Conservation (phyloP, 768 basidiomycete genomes). For the Tulasnella sp. region DNA sequence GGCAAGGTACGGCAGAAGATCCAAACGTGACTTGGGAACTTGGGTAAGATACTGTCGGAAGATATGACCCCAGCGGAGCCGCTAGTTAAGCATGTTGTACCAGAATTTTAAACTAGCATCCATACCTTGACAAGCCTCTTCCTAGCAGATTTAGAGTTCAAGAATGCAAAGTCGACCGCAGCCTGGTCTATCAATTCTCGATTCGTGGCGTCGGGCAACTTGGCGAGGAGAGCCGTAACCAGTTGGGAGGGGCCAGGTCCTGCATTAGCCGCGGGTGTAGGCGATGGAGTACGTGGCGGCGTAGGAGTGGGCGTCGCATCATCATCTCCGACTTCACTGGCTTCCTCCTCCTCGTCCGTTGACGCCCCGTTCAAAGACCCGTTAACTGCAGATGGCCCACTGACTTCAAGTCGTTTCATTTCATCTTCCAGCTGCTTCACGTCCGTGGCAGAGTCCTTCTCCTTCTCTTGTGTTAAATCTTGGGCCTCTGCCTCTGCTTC, state of each 20-base stretch:
- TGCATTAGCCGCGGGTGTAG: slow-evolving; percentile 30
- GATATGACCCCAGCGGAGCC: not conserved
- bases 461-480: slow-evolving; percentile 39
- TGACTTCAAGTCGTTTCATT: slow-evolving; percentile 47
- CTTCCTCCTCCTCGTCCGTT: slow-evolving; percentile 36
- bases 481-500: slow-evolving; percentile 35
- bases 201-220: slow-evolving; percentile 92
- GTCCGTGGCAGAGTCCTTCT: slow-evolving; percentile 55
- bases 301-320: slow-evolving; percentile 46
- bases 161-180: slow-evolving; percentile 91
- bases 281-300: slow-evolving; percentile 50
- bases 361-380: slow-evolving; percentile 30
- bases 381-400: slow-evolving; percentile 19
- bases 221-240: slow-evolving; percentile 81
- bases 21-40: slow-evolving; percentile 81
- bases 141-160: slow-evolving; percentile 94
- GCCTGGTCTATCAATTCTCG: slow-evolving; percentile 85
- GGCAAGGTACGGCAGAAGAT: slow-evolving; percentile 90
- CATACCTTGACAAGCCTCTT: slow-evolving; percentile 82
- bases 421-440: slow-evolving; percentile 74
- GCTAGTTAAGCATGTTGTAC: slow-evolving; percentile 7
- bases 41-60: slow-evolving; percentile 65
- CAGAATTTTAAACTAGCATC: not conserved
- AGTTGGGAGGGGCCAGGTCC: slow-evolving; percentile 83
- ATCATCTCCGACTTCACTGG: slow-evolving; percentile 44